Evolutionary conservation across 106 monocot genomes (phyloP).

Genomic region (Acorus gramineus): DNA sequence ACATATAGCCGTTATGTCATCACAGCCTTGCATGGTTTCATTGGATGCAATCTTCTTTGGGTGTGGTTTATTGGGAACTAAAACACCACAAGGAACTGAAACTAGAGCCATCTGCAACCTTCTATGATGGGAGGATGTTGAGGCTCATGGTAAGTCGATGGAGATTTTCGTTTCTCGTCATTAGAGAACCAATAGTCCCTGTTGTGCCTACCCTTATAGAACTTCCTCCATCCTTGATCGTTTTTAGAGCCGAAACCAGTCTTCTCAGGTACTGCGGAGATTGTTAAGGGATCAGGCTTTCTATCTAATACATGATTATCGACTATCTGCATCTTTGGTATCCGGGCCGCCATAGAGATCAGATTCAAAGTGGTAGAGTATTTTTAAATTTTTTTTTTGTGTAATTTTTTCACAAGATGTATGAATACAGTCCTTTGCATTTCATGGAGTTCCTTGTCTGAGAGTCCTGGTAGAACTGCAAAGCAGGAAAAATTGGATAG

Average conservation of each 20-base stretch:
- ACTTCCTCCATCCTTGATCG: conserved; percentile 12
- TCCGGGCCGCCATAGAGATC: too few species aligned
- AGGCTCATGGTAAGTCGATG: conserved; percentile 23
- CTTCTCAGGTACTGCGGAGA: neutral
- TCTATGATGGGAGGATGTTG: conserved; percentile 14
- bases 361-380: too few species aligned
- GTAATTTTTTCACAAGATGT: too few species aligned
- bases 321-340: too few species aligned
- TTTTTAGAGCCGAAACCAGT: conserved; percentile 13
- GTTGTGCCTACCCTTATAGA: conserved; percentile 48
- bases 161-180: conserved; percentile 51
- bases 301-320: too few species aligned
- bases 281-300: too few species aligned
- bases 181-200: conserved; percentile 66
- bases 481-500: too few species aligned
- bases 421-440: too few species aligned
- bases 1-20: conserved; percentile 3
- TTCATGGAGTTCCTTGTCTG: too few species aligned
- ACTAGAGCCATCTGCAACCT: conserved; percentile 28
- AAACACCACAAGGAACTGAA: conserved; percentile 36
- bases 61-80: conserved; percentile 21
- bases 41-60: conserved; percentile 14
- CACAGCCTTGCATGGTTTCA: conserved; percentile 17
- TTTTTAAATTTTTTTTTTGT: too few species aligned
- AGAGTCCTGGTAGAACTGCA: too few species aligned